Evolutionary conservation across 768 basidiomycete genomes (phyloP).

Genomic region (Termitomyces sp.): DNA sequence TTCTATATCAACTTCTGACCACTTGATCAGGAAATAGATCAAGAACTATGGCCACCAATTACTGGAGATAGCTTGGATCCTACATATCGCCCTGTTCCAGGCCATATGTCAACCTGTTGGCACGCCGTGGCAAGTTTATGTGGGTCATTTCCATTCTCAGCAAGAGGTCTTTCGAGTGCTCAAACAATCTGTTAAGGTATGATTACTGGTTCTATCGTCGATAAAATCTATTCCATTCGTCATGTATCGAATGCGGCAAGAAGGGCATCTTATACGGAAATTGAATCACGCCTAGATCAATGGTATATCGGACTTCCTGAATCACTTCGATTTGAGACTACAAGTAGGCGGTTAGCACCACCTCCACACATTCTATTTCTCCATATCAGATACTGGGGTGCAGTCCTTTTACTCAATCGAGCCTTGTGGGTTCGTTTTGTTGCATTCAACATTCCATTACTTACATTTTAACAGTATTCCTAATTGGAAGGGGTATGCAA

Average conservation of each 20-base stretch:
- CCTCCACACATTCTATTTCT: constrained; percentile 63
- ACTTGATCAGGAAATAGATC: constrained; percentile 48
- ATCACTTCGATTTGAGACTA: constrained; percentile 51
- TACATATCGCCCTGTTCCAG: constrained; percentile 42
- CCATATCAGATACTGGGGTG: constrained; percentile 72
- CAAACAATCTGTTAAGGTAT: constrained; percentile 35
- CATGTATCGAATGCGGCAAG: constrained; percentile 38
- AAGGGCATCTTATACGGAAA: constrained; percentile 40
- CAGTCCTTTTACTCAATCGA: constrained; percentile 68
- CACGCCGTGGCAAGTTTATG: constrained; percentile 53
- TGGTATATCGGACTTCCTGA: constrained; percentile 72
- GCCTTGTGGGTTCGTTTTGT: constrained; percentile 57
- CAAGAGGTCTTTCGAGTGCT: not conserved
- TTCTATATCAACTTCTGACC: constrained; percentile 1
- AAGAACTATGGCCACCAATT: constrained; percentile 47
- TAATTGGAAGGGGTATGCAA: constrained; percentile 58
- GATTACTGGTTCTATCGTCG: constrained; percentile 63
- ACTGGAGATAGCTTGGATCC: constrained; percentile 30
- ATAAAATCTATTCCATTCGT: constrained; percentile 66
- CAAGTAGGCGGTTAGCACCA: constrained; percentile 46
- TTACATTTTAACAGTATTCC: constrained; percentile 47
- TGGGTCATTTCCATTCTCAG: constrained; percentile 23
- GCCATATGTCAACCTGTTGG: constrained; percentile 48
- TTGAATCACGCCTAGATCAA: constrained; percentile 67
- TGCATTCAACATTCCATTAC: not conserved